Evolutionary conservation across 495 filamentous ascomycete species (phyloP).

Genomic region (Ramalina intermedia): DNA sequence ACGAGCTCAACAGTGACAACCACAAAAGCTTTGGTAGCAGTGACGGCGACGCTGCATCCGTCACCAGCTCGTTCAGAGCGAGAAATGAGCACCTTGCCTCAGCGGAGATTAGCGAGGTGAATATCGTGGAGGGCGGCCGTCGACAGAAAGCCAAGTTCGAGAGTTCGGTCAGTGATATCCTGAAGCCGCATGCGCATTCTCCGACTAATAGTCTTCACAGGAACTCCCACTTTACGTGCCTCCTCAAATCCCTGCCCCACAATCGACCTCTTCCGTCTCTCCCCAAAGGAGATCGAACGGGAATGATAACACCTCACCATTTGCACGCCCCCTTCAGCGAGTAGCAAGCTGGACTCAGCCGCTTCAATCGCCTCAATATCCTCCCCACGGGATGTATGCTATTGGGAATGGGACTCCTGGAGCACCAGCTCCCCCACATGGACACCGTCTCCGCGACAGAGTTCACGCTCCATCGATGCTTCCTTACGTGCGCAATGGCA

Average conservation of each 20-base stretch:
- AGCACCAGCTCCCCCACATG: constrained; percentile 43
- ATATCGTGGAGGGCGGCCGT: constrained; percentile 92
- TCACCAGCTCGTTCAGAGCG: constrained; percentile 51
- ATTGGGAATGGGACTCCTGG: constrained; percentile 31
- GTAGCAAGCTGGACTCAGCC: constrained; percentile 57
- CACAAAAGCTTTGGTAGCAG: constrained; percentile 64
- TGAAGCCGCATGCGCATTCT: constrained; percentile 10
- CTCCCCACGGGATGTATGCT: constrained; percentile 37
- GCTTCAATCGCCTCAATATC: constrained; percentile 67
- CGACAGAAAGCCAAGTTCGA: constrained; percentile 95
- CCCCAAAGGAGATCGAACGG: constrained; percentile 63
- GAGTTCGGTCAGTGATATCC: constrained; percentile 65
- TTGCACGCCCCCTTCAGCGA: constrained; percentile 54
- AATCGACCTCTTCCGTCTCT: constrained; percentile 83
- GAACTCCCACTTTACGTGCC: constrained; percentile 91
- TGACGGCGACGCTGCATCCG: constrained; percentile 59
- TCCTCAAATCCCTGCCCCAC: constrained; percentile 75
- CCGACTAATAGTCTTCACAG: constrained; percentile 30
- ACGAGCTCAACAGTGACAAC: constrained; percentile 46
- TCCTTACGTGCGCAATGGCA: constrained; percentile 21
- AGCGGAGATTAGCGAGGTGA: constrained; percentile 92
- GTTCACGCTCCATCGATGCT: constrained; percentile 18
- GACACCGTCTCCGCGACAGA: constrained; percentile 53
- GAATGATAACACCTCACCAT: constrained; percentile 50
- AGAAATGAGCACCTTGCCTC: constrained; percentile 74